Conservation (phyloP, 2,329 filamentous ascomycete species). For the Trichoderma brevicompactum region DNA sequence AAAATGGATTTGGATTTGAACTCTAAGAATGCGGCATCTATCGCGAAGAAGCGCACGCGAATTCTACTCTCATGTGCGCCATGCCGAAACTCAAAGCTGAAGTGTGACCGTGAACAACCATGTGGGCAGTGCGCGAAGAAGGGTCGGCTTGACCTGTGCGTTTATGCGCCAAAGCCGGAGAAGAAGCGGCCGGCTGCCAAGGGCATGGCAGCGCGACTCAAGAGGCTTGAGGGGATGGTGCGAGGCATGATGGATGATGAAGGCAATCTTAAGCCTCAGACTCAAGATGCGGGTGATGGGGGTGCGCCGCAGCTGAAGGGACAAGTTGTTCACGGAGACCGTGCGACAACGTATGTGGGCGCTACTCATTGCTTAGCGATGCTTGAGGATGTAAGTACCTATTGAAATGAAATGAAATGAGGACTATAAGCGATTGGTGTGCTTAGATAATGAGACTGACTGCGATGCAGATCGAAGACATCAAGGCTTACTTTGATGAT, state of each 20-base stretch:
- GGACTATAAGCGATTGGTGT: neutral
- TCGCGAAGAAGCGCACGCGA: constrained; percentile 49
- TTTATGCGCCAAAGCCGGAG: constrained; percentile 54
- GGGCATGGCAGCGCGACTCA: constrained; percentile 59
- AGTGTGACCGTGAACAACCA: constrained; percentile 58
- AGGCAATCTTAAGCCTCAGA: constrained; percentile 28
- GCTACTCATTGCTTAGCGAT: constrained; percentile 66
- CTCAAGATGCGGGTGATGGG: constrained; percentile 27
- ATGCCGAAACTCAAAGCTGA: constrained; percentile 59
- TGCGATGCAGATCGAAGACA: constrained; percentile 57
- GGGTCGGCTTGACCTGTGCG: constrained; percentile 50
- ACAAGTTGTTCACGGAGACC: constrained; percentile 50
- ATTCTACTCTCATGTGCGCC: constrained; percentile 58
- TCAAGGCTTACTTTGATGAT: constrained; percentile 62
- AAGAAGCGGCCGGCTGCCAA: constrained; percentile 47
- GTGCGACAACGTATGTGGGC: constrained; percentile 58
- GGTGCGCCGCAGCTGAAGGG: constrained; percentile 40
- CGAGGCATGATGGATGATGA: constrained; percentile 57
- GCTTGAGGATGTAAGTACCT: constrained; percentile 55
- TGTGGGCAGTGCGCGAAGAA: constrained; percentile 59
- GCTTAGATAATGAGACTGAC: neutral
- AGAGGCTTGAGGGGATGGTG: constrained; percentile 62
- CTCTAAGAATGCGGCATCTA: neutral
- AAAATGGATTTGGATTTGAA: constrained; percentile 18
- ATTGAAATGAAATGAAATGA: neutral